Evolutionary conservation across 768 basidiomycete species (phyloP), one percentile per base, ranked within the genome.

Genomic region (Amanita polypyramis): DNA sequence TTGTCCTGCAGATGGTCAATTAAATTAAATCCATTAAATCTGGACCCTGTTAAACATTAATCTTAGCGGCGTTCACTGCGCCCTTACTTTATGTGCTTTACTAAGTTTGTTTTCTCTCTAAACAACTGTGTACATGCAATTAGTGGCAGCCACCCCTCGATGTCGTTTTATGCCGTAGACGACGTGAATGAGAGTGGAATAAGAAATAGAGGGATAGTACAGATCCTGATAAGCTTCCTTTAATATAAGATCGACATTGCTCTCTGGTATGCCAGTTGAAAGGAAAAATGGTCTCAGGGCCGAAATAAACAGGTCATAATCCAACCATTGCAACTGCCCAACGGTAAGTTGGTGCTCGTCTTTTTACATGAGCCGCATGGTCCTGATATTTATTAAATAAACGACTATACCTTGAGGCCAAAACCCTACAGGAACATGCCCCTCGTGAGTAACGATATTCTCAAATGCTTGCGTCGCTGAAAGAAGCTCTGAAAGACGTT

Each of bases 271-370:
- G 5, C 75, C 79, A 40, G 68, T 62, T 36, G 68, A 66, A 41
- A 81, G 60, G 57, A 84, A 74, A 34, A 82, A 66, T 11, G 80
- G 79, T 45, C 73, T 75, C 51, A 85, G 60, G 3, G 80, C 78
- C 27, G 79, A 79, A 32, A 85, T 65, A 52, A 84, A 70, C 19
- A 76, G 68, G 53, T 85, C 83, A 55, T 76, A 78, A 52, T 77
- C 75, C 78, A 84, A 77, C 83, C 83, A 85, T 34, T 81, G 79
- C 17, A 85, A 62, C 55, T 85, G 80, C 5, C 80, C 82, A 42
- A 82, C 73, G 19, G 79, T 82, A 30, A 84, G 69, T 30, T 74
- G 67, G 45, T 73, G 64, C 6, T 70, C 68, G 60, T 84, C 82
- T 84, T 42, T 15, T 17, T 19, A 35, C 21, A 38, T 30, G 39